Evolutionary conservation across 1,284 basidiomycete species (phyloP).

Genomic region (Anthracocystis setariae): DNA sequence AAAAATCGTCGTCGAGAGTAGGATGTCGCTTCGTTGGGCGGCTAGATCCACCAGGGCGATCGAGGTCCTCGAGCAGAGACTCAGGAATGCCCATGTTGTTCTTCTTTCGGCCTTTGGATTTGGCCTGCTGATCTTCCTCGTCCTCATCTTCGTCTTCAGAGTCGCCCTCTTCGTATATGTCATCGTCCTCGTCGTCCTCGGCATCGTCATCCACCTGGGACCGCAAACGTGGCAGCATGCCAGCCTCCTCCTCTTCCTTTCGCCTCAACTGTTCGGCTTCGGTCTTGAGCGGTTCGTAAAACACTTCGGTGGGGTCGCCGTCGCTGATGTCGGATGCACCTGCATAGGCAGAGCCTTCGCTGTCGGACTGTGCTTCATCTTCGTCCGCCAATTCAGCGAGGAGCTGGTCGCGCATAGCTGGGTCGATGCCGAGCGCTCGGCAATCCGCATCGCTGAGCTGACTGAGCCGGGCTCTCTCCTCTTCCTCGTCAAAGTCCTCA

Average conservation of each 20-base stretch:
- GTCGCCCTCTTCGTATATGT: constrained; percentile 38
- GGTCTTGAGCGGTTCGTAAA: constrained; percentile 60
- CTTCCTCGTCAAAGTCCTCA: constrained; percentile 45
- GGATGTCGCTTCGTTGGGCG: constrained; percentile 69
- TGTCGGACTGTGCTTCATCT: constrained; percentile 49
- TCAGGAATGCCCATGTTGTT: constrained; percentile 71
- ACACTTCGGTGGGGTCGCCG: constrained; percentile 53
- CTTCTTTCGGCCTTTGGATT: constrained; percentile 68
- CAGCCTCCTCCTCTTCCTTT: constrained; percentile 56
- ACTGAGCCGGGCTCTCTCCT: constrained; percentile 34
- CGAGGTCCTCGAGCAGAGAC: constrained; percentile 63
- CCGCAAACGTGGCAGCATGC: constrained; percentile 40
- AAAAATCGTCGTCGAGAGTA: constrained; percentile 91
- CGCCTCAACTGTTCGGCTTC: constrained; percentile 60
- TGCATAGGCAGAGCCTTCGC: constrained; percentile 50
- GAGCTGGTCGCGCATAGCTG: constrained; percentile 35
- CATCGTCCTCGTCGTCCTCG: constrained; percentile 28
- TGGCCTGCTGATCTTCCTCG: constrained; percentile 71
- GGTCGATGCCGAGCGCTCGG: constrained; percentile 54
- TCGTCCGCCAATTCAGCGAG: constrained; percentile 46
- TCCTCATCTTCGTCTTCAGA: constrained; percentile 30
- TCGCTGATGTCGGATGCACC: constrained; percentile 65
- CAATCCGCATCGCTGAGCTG: constrained; percentile 55
- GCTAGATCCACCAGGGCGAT: constrained; percentile 38
- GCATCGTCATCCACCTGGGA: constrained; percentile 33